Evolutionary conservation across 352 stramenopile species (phyloP), one percentile per base, ranked within the genome.

Genomic region (Phytopythium montanum): DNA sequence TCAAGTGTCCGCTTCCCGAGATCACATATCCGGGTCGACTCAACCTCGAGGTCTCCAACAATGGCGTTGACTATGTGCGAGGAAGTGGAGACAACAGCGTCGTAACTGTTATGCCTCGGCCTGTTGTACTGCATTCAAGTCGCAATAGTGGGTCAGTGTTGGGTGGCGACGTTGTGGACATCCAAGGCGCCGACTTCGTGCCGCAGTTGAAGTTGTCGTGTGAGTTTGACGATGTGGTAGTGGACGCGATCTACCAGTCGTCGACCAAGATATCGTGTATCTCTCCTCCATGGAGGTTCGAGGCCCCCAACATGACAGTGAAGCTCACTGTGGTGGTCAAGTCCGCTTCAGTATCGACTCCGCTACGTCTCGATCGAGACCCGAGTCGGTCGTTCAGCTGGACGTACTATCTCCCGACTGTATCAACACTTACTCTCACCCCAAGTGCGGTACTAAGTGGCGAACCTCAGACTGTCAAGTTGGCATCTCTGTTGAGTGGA

Each of bases 51-150:
- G 45, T 80, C 13, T 80, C 72, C 2, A 75, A 70, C 23, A 83
- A 83, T 48, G 70, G 65, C 3, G 21, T 83, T 28, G 65, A 83
- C 29, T 87, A 70, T 39, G 31, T 70, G 4, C 59, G 59, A 48
- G 64, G 16, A 16, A 29, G 16, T 19, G 28, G 44, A 16, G n/a
- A 19, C 8, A 54, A 59, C 8, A 46, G 64, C 18, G 66, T 38
- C 10, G 53, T 80, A 23, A 42, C 44, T 0, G 73, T 72, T 39
- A 46, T 76, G 13, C 13, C 46, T 14, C 13, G 19, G 2, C 69
- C 73, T 25, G 52, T 59, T 25, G 25, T 66, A 10, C 3, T 56
- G 3, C 53, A 38, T 3, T 12, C 60, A 3, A 66, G 34, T 19
- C 49, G 28, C 7, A 78, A 16, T 6, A 64, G 59, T 44, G 68